Percentiles rank a stretch among this genome's conserved stretches.
These are phyloP conservation scores for Onygena corvina DNA, from an alignment of 2,329 filamentous ascomycete genomes.

Conservation along the genomic window DNA sequence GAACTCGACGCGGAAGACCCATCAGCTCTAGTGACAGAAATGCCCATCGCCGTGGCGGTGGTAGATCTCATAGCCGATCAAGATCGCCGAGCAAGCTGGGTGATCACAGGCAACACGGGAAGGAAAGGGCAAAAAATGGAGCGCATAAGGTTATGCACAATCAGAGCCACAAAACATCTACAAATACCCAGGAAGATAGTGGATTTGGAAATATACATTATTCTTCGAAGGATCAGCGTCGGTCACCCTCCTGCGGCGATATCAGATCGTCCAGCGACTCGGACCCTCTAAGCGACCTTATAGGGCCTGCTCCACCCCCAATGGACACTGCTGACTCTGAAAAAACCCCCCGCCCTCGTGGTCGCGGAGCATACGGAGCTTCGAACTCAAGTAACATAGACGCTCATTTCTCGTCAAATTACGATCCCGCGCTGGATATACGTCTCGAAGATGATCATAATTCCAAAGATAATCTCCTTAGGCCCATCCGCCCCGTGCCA, in stretches of 20 bases:
- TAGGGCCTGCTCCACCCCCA: conserved; percentile 56
- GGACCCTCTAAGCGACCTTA: conserved; percentile 61
- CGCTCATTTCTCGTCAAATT: conserved; percentile 58
- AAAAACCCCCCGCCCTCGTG: conserved; percentile 45
- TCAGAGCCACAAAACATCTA: not conserved
- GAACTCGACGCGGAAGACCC: not conserved
- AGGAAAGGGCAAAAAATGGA: not conserved
- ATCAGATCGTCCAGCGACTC: conserved; percentile 34
- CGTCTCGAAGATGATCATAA: conserved; percentile 40
- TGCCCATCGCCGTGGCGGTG: conserved; percentile 11
- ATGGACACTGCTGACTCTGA: conserved; percentile 26
- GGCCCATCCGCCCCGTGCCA: conserved; percentile 26
- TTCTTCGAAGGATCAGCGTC: not conserved
- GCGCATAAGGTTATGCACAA: not conserved
- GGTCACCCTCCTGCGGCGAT: not conserved
- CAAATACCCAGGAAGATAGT: not conserved
- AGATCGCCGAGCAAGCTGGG: not conserved
- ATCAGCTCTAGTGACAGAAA: conserved; percentile 10
- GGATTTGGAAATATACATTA: no score
- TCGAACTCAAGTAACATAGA: conserved; percentile 57
- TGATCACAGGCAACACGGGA: not conserved
- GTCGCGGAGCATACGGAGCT: conserved; percentile 52
- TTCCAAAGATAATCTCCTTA: conserved; percentile 44
- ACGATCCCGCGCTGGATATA: conserved; percentile 42
- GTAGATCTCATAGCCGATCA: not conserved